Evolutionary conservation across 192 early-diverging fungal species (phyloP).

Genomic region (Podila epicladia): DNA sequence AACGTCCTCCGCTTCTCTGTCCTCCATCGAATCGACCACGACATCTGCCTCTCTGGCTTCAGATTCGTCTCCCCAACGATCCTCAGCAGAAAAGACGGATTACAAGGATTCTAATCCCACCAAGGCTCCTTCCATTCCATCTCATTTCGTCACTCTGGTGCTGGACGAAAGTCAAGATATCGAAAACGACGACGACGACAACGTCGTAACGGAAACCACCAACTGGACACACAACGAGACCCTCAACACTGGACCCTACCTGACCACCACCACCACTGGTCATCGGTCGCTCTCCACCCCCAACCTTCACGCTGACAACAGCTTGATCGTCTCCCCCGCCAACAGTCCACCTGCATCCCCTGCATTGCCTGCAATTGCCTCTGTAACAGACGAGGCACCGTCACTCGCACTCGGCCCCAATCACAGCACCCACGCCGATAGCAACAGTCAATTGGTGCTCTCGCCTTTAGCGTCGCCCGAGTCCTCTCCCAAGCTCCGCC

Average conservation of each 20-base stretch:
- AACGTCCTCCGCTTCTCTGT: neutral
- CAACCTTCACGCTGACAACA: conserved; percentile 1
- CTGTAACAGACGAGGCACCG: neutral
- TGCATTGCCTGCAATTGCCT: neutral
- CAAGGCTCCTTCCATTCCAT: neutral
- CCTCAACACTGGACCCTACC: conserved; percentile 1
- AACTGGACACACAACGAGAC: neutral
- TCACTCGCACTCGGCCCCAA: neutral
- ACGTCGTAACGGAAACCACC: neutral
- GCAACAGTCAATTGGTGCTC: conserved; percentile 1
- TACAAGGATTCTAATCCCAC: neutral
- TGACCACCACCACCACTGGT: neutral
- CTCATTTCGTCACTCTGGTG: neutral
- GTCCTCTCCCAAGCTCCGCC: conserved; percentile 1
- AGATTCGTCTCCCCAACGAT: neutral
- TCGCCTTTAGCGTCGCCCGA: conserved; percentile 1
- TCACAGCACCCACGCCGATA: neutral
- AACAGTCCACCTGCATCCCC: conserved; percentile 3
- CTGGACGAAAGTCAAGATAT: neutral
- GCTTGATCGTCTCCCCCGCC: neutral
- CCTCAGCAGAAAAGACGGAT: neutral
- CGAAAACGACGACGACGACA: conserved; percentile 5
- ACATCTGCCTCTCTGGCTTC: neutral
- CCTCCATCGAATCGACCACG: neutral
- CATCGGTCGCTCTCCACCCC: neutral